A percentile compares a stretch with the other conserved stretches of the same genome.
phyloP scores from a whole-genome alignment of 176 grass and related monocot species.

The barley (Hordeum vulgare) region DNA sequence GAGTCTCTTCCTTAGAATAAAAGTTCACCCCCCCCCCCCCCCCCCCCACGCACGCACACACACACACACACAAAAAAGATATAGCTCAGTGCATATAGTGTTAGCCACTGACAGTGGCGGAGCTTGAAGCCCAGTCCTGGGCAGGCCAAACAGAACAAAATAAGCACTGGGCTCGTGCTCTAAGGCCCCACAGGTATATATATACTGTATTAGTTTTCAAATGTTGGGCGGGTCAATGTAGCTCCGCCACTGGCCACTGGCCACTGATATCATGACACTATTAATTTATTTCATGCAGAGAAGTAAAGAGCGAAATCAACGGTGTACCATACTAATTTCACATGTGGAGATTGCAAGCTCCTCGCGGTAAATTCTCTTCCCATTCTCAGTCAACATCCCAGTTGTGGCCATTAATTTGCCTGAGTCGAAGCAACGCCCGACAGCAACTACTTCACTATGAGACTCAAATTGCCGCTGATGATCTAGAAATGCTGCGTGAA shows the following conservation, averaged over 20 bases:
- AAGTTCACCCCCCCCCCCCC: background rate
- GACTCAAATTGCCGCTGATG: background rate
- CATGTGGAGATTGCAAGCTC: background rate
- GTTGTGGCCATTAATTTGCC: background rate
- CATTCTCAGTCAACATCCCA: background rate
- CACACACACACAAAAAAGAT: no score
- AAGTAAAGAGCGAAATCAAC: background rate
- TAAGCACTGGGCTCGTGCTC: no score
- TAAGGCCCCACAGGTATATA: no score
- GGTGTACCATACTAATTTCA: background rate
- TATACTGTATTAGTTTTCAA: no score
- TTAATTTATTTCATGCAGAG: background rate
- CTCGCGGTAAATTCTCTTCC: background rate
- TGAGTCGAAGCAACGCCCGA: slow-evolving; percentile 14
- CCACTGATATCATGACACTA: background rate
- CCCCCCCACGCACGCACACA: no score
- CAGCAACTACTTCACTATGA: background rate
- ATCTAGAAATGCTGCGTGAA: background rate
- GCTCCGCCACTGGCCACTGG: no score
- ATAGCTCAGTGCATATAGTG: background rate
- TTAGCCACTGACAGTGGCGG: background rate
- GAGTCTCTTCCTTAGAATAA: background rate
- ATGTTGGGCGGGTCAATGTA: no score
- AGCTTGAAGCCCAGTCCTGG: no score
- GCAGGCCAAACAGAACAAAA: no score